Evolutionary conservation across 805 yeast genomes (phyloP).

Genomic region (Ogataea salicorniae): DNA sequence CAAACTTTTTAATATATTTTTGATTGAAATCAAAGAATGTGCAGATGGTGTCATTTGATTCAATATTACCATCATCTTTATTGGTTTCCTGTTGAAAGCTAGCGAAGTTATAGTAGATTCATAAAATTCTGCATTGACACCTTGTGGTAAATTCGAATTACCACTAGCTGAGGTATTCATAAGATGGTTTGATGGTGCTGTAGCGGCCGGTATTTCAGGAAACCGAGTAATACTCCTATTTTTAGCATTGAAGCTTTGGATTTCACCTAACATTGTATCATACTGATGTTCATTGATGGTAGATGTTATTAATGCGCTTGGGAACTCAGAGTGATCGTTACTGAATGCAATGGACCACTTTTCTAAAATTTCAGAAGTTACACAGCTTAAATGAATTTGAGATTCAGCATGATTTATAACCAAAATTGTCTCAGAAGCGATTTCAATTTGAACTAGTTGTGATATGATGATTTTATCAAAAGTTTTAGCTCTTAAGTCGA

Average conservation of each 20-base stretch:
- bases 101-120: conserved; percentile 25
- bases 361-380: conserved; percentile 16
- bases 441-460: conserved; percentile 11
- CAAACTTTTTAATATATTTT: conserved; percentile 27
- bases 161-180: no score
- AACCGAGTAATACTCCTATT: neutral
- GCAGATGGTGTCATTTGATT: conserved; percentile 23
- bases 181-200: no score
- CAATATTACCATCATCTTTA: conserved; percentile 22
- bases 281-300: conserved; percentile 23
- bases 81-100: conserved; percentile 22
- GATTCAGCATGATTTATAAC: conserved; percentile 1
- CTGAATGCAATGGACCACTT: conserved; percentile 30
- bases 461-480: conserved; percentile 14
- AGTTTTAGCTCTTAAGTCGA: conserved; percentile 4
- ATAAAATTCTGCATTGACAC: conserved; percentile 27
- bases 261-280: neutral
- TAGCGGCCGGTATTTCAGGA: neutral
- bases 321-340: conserved; percentile 19
- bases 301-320: conserved; percentile 21
- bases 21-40: conserved; percentile 19
- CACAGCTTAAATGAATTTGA: conserved; percentile 8
- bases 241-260: neutral
- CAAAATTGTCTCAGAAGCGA: conserved; percentile 13
- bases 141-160: conserved; percentile 13